Percentiles rank a stretch among this genome's conserved stretches.
Evolutionary conservation across 495 filamentous ascomycete genomes (phyloP).

Genomic region (Trichocladium antarcticum): DNA sequence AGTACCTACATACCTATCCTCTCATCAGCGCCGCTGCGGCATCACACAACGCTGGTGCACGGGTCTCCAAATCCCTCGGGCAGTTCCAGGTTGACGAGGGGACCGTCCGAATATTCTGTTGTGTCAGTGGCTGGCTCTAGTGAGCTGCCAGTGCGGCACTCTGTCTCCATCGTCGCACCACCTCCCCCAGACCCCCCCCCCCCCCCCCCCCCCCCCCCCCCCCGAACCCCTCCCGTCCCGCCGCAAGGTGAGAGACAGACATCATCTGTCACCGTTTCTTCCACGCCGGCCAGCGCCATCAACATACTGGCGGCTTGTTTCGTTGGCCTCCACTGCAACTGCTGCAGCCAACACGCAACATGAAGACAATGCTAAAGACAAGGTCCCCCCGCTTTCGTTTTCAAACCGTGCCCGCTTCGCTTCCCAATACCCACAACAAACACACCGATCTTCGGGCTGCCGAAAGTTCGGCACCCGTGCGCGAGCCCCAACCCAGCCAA

Average conservation of each 20-base stretch:
- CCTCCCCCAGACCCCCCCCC: slow-evolving; percentile 6
- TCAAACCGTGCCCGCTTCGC: slow-evolving; percentile 3
- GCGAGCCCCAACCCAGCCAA: slow-evolving; percentile 8
- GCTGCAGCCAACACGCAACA: slow-evolving; percentile 16
- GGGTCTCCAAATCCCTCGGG: too few relatives aligned
- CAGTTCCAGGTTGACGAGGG: too few relatives aligned
- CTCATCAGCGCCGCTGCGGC: slow-evolving; percentile 20
- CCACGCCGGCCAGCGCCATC: slow-evolving; percentile 7
- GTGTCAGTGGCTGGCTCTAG: too few relatives aligned
- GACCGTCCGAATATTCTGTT: too few relatives aligned
- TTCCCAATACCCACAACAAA: too few relatives aligned
- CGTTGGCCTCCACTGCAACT: slow-evolving; percentile 3
- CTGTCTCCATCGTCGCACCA: too few relatives aligned
- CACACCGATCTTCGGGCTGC: slow-evolving; percentile 9
- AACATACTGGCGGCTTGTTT: slow-evolving; percentile 9
- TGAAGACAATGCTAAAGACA: slow-evolving; percentile 40
- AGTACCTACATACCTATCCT: slow-evolving; percentile 4
- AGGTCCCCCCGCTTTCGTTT: slow-evolving; percentile 38
- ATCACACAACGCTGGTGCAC: slow-evolving; percentile 17
- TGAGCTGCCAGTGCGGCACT: too few relatives aligned
- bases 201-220: slow-evolving; percentile 7
- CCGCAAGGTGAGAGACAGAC: background rate
- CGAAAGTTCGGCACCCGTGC: slow-evolving; percentile 29
- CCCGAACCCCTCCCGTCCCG: slow-evolving; percentile 17
- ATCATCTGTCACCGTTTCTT: background rate